Evolutionary conservation across 495 filamentous ascomycete species (phyloP).

Genomic region (Aspergillus affinis): DNA sequence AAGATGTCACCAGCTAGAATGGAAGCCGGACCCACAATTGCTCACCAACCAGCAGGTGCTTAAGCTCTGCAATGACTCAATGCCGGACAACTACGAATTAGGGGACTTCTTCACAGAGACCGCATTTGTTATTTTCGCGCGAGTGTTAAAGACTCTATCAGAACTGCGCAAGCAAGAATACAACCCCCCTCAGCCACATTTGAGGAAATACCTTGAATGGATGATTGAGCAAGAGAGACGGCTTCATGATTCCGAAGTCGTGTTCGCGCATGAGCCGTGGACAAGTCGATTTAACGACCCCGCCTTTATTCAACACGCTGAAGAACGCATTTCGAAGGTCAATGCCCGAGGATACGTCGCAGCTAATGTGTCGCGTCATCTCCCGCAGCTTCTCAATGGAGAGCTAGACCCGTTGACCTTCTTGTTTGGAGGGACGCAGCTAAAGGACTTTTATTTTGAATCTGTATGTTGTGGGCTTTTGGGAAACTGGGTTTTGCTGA

Average conservation of each 20-base stretch:
- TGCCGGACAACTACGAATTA: neutral
- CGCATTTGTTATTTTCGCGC: neutral
- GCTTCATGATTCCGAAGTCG: neutral
- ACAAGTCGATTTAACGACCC: neutral
- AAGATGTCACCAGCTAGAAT: slow-evolving; percentile 4
- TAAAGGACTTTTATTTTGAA: neutral
- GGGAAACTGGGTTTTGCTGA: neutral
- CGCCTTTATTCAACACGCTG: neutral
- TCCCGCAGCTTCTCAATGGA: neutral
- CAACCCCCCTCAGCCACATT: neutral
- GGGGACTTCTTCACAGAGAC: neutral
- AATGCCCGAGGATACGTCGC: neutral
- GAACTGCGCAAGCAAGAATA: neutral
- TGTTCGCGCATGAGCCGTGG: neutral
- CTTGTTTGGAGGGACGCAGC: neutral
- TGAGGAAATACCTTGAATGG: neutral
- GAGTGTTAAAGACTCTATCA: neutral
- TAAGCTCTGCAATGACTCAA: neutral
- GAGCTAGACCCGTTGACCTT: neutral
- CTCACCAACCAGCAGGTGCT: neutral
- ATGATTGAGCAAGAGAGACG: neutral
- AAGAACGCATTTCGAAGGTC: neutral
- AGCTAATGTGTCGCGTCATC: neutral
- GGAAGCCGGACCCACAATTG: slow-evolving; percentile 8
- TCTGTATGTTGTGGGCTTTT: neutral